phyloP scores from a whole-genome alignment of 257 asterid species.

The Verbena officinalis region DNA sequence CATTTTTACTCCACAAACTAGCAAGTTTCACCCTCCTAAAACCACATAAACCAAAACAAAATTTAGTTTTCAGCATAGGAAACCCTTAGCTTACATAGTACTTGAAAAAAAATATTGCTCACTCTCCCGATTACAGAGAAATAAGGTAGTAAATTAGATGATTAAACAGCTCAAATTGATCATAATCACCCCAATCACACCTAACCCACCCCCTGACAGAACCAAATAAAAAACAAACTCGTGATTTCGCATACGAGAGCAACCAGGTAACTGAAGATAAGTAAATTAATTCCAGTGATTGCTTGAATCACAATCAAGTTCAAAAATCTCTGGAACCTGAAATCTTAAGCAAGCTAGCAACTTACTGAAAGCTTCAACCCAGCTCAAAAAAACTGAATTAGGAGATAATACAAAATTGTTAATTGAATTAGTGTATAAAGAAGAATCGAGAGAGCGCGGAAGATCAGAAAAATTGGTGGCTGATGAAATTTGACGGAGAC shows the following conservation, averaged over 20 bases:
- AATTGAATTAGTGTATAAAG: constrained; percentile 4
- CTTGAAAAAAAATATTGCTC: neutral
- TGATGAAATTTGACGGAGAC: constrained; percentile 20
- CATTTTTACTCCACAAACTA: constrained; percentile 10
- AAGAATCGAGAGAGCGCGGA: constrained; percentile 32
- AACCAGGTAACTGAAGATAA: neutral
- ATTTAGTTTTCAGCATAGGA: constrained; percentile 18
- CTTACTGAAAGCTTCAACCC: constrained; percentile 21
- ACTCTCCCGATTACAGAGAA: neutral
- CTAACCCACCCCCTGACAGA: constrained; percentile 8
- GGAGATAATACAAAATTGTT: constrained; percentile 6
- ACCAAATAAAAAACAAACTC: neutral
- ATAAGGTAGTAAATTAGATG: neutral
- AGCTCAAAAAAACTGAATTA: neutral
- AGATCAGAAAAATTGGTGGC: constrained; percentile 36
- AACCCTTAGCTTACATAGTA: no score
- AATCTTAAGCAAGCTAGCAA: constrained; percentile 11
- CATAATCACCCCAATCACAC: constrained; percentile 6
- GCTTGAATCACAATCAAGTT: neutral
- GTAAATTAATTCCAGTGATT: neutral
- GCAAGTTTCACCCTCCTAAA: constrained; percentile 26
- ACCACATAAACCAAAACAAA: constrained; percentile 27
- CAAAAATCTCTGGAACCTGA: neutral
- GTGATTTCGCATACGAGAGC: neutral
- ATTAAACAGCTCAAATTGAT: constrained; percentile 7